A percentile compares a stretch with the other conserved stretches of the same genome.
Evolutionary conservation across 441 rosid species (phyloP).

Genomic region (Gossypium laxum): DNA sequence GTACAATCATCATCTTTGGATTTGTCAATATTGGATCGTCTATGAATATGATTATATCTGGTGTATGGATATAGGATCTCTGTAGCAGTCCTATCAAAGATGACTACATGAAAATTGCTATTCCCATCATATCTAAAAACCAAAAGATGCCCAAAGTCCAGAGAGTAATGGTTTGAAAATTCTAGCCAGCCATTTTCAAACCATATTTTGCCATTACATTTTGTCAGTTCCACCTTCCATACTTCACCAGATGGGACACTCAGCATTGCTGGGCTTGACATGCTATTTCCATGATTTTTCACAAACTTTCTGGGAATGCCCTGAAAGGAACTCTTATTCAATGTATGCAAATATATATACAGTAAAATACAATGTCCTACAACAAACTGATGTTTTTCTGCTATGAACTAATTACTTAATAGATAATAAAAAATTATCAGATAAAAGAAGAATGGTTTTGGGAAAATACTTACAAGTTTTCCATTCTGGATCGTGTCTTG

Average conservation of each 20-base stretch:
- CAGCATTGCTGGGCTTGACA: slow-evolving; percentile 8
- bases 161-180: slow-evolving; percentile 1
- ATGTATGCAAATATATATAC: background rate
- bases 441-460: background rate
- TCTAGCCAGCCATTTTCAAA: slow-evolving; percentile 10
- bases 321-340: background rate
- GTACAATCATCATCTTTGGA: slow-evolving; percentile 1
- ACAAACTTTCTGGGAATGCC: slow-evolving; percentile 14
- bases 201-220: background rate
- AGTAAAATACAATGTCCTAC: background rate
- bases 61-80: slow-evolving; percentile 6
- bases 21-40: background rate
- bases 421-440: background rate
- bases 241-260: slow-evolving; percentile 8
- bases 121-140: slow-evolving; percentile 10
- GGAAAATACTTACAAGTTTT: background rate
- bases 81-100: slow-evolving; percentile 5
- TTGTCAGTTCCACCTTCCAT: slow-evolving; percentile 6
- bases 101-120: background rate
- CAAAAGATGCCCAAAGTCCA: background rate
- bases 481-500: background rate
- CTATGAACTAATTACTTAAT: background rate
- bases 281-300: slow-evolving; percentile 2
- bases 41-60: background rate
- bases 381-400: no score